Percentiles rank a stretch among this genome's conserved stretches.
Evolutionary conservation across 495 filamentous ascomycete genomes (phyloP).

Genomic region (Xylaria venustula): DNA sequence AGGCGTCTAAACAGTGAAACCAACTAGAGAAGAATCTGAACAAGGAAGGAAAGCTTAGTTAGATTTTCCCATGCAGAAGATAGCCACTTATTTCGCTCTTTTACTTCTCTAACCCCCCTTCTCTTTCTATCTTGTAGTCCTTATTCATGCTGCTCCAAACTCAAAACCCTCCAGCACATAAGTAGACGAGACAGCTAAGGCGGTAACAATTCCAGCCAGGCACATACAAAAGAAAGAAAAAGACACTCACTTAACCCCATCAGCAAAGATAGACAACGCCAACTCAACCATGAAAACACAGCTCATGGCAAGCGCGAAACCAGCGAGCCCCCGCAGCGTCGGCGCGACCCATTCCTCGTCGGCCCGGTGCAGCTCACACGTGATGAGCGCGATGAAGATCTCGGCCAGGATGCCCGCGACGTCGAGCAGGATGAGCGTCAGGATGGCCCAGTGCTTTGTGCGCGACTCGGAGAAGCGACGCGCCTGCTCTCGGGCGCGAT

Average conservation of each 20-base stretch:
- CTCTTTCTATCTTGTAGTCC: too few species aligned
- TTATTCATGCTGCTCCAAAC: too few species aligned
- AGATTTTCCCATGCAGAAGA: not conserved
- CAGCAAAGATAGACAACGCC: slow-evolving; percentile 53
- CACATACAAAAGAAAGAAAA: not conserved
- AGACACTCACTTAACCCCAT: slow-evolving; percentile 50
- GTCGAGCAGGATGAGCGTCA: slow-evolving; percentile 56
- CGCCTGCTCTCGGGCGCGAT: slow-evolving; percentile 18
- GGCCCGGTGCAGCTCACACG: slow-evolving; percentile 51
- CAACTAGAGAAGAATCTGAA: slow-evolving; percentile 60
- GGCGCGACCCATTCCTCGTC: slow-evolving; percentile 34
- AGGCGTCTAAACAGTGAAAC: slow-evolving; percentile 64
- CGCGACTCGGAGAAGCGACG: slow-evolving; percentile 50
- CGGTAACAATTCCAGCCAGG: too few species aligned
- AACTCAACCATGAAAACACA: slow-evolving; percentile 63
- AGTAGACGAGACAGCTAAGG: too few species aligned
- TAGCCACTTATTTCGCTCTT: too few species aligned
- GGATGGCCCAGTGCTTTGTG: slow-evolving; percentile 57
- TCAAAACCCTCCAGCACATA: too few species aligned
- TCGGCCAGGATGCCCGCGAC: slow-evolving; percentile 59
- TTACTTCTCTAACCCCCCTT: too few species aligned
- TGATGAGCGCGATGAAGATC: slow-evolving; percentile 60
- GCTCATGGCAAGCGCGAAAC: slow-evolving; percentile 52
- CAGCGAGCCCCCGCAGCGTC: slow-evolving; percentile 40
- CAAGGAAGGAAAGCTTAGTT: too few species aligned